phyloP scores from a whole-genome alignment of 2,329 filamentous ascomycete genomes.

The Helminthosporium solani region DNA sequence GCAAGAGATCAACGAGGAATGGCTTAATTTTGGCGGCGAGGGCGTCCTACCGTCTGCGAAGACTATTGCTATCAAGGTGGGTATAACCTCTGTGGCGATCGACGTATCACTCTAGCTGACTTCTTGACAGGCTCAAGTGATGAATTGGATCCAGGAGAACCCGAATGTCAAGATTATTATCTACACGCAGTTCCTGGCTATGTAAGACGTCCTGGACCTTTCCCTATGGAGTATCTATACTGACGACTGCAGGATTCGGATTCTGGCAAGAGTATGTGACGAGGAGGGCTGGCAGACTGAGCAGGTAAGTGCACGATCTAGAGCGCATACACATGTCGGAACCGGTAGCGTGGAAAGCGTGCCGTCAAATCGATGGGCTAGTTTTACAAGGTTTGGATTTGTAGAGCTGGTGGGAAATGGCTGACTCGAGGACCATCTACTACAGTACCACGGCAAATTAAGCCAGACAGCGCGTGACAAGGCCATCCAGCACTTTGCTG shows the following conservation, averaged over 20 bases:
- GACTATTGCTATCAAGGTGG: slow-evolving; percentile 49
- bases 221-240: neutral
- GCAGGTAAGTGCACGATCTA: slow-evolving; percentile 29
- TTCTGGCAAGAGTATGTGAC: slow-evolving; percentile 53
- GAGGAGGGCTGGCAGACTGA: slow-evolving; percentile 51
- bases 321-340: neutral
- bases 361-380: too few species aligned
- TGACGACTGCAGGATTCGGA: slow-evolving; percentile 41
- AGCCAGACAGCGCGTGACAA: slow-evolving; percentile 46
- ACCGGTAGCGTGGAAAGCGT: too few species aligned
- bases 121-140: slow-evolving; percentile 46
- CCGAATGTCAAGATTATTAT: slow-evolving; percentile 58
- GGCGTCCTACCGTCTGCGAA: slow-evolving; percentile 48
- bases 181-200: slow-evolving; percentile 60
- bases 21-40: slow-evolving; percentile 41
- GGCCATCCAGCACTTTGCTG: slow-evolving; percentile 50
- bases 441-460: slow-evolving; percentile 54
- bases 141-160: slow-evolving; percentile 49
- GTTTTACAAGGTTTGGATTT: too few species aligned
- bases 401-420: neutral
- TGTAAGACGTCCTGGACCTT: slow-evolving; percentile 28
- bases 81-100: too few species aligned
- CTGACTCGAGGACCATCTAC: slow-evolving; percentile 12
- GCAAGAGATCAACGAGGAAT: slow-evolving; percentile 40
- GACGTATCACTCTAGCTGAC: too few species aligned